Evolutionary conservation across 192 early-diverging fungal genomes (phyloP).

Genomic region (Paraglomus brasilianum): DNA sequence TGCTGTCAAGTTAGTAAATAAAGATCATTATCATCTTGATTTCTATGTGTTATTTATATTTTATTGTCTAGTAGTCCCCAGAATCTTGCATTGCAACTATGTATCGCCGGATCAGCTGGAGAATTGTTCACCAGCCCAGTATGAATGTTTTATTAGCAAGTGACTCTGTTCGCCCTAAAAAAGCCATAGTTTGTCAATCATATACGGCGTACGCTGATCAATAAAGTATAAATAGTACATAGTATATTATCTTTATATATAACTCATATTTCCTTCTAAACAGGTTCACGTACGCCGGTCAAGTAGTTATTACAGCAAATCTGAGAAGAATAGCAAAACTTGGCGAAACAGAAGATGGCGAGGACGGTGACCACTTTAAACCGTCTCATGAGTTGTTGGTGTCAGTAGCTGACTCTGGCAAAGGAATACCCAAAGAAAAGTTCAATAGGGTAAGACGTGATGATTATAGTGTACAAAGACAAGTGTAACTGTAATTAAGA

Average conservation of each 20-base stretch:
- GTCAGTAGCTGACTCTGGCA: background rate
- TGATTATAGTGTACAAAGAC: background rate
- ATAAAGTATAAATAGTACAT: background rate
- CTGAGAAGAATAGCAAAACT: background rate
- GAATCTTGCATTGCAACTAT: slow-evolving; percentile 29
- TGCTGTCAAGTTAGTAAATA: slow-evolving; percentile 55
- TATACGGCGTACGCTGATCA: background rate
- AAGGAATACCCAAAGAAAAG: background rate
- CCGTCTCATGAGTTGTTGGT: slow-evolving; percentile 17
- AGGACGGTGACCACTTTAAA: background rate
- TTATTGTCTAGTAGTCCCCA: slow-evolving; percentile 30
- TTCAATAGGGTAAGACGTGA: background rate
- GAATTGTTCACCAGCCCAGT: background rate
- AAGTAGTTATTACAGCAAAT: background rate
- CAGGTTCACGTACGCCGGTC: slow-evolving; percentile 5
- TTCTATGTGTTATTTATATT: too few relatives aligned
- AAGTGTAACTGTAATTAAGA: background rate
- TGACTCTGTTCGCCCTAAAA: slow-evolving; percentile 15
- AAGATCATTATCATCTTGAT: slow-evolving; percentile 39
- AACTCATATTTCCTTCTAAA: background rate
- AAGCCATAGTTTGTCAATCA: background rate
- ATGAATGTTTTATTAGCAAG: background rate
- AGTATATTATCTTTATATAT: too few relatives aligned
- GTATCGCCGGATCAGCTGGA: background rate
- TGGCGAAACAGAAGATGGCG: background rate